A percentile compares a stretch with the other conserved stretches of the same genome.
These are phyloP conservation scores for Leishmania major DNA, from an alignment of 208 protist species.

Conservation along the genomic window DNA sequence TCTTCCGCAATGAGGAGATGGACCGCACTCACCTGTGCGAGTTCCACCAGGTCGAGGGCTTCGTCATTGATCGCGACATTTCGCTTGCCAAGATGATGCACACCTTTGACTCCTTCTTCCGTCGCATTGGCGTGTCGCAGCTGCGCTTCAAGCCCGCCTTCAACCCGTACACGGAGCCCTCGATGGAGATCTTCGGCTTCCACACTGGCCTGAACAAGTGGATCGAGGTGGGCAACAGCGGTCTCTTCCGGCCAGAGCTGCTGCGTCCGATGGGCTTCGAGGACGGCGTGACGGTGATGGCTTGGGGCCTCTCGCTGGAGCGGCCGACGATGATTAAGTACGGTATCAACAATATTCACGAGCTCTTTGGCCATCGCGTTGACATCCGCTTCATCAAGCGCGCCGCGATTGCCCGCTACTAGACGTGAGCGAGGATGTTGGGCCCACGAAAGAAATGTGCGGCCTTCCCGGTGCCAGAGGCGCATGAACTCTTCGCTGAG, in stretches of 20 bases:
- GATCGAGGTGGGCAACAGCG: constrained; percentile 99
- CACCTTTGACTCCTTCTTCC: constrained; percentile 98
- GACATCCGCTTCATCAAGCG: constrained; percentile 89
- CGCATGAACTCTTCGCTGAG: background rate
- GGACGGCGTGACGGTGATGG: constrained; percentile 97
- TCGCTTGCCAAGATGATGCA: constrained; percentile 99
- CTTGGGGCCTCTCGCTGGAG: constrained; percentile 99
- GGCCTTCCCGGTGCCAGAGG: background rate
- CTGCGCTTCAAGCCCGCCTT: constrained; percentile 99
- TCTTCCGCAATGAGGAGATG: constrained; percentile 99
- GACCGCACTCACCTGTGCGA: constrained; percentile 99
- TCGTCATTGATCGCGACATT: constrained; percentile 97
- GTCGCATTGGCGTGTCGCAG: constrained; percentile 94
- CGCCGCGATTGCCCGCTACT: constrained; percentile 88
- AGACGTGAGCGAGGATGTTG: constrained; percentile 11
- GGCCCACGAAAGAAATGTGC: background rate
- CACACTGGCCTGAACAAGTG: constrained; percentile 96
- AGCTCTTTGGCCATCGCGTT: constrained; percentile 98
- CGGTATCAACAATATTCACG: constrained; percentile 98
- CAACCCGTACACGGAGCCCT: constrained; percentile 99
- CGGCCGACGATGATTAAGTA: constrained; percentile 99
- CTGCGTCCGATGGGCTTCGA: constrained; percentile 98
- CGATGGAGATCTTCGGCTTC: constrained; percentile 99
- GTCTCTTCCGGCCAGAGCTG: constrained; percentile 99
- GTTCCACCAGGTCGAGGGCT: constrained; percentile 99